These are phyloP conservation scores for Sugiyamaella boreocaroliniensis DNA, from an alignment of 805 yeast genomes.

Conservation along the genomic window DNA sequence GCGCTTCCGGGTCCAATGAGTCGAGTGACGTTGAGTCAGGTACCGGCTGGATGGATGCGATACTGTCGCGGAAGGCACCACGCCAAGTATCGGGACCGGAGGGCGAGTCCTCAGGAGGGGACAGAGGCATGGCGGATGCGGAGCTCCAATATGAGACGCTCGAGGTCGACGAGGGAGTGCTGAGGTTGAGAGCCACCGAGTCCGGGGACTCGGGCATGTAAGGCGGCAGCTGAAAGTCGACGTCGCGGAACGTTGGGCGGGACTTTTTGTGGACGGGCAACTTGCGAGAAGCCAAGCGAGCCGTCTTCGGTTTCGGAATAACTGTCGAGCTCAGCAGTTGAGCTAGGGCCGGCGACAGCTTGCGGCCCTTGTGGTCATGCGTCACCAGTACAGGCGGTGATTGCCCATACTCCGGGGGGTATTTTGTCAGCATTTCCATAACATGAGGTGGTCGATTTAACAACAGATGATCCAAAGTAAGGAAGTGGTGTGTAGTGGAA, in stretches of 20 bases:
- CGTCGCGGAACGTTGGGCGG: not conserved
- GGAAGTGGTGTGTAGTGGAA: no score
- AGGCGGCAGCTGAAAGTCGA: not conserved
- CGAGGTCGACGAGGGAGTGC: not conserved
- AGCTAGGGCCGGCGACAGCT: conserved; percentile 17
- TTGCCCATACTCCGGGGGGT: not conserved
- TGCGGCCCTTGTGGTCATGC: conserved; percentile 19
- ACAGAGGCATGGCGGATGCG: not conserved
- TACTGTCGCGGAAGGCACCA: not conserved
- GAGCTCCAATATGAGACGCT: not conserved
- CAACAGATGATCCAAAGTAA: no score
- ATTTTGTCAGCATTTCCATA: not conserved
- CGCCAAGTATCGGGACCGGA: not conserved
- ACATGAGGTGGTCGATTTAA: not conserved
- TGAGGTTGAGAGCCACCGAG: not conserved
- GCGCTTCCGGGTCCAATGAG: not conserved
- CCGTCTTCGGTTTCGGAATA: conserved; percentile 10
- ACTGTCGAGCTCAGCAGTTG: conserved; percentile 17
- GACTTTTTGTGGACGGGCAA: not conserved
- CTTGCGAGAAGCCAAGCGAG: not conserved
- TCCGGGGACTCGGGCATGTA: not conserved
- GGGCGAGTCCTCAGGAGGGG: not conserved
- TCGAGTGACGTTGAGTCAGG: not conserved
- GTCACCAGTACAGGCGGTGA: conserved; percentile 5
- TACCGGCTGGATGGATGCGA: not conserved